A percentile compares a stretch with the other conserved stretches of the same genome.
Evolutionary conservation across 2,329 filamentous ascomycete genomes (phyloP).

Genomic region (Metarhizium robertsii): DNA sequence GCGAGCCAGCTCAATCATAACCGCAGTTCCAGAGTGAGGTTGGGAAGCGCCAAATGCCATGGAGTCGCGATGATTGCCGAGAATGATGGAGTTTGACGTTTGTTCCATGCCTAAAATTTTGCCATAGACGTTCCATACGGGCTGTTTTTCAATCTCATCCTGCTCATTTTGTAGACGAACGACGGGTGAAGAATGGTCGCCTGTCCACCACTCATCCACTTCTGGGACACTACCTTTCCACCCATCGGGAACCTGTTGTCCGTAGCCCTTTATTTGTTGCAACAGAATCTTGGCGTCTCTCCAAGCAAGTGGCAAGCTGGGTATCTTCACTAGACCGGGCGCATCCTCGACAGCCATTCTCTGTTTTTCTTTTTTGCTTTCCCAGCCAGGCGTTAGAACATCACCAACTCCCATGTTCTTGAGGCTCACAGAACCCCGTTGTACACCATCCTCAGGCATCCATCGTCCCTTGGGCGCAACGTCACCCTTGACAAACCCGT

Average conservation of each 20-base stretch:
- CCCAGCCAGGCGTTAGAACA: slow-evolving; percentile 82
- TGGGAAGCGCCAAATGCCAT: slow-evolving; percentile 85
- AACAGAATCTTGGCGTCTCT: slow-evolving; percentile 76
- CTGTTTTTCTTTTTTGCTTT: slow-evolving; percentile 56
- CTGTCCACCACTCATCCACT: slow-evolving; percentile 75
- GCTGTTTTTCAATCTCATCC: slow-evolving; percentile 71
- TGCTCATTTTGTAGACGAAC: slow-evolving; percentile 81
- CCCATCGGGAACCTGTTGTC: slow-evolving; percentile 54
- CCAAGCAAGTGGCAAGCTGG: slow-evolving; percentile 85
- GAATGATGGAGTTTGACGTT: slow-evolving; percentile 69
- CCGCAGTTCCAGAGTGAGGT: slow-evolving; percentile 78
- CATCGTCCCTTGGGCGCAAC: slow-evolving; percentile 68
- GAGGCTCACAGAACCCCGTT: slow-evolving; percentile 71
- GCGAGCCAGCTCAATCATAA: slow-evolving; percentile 81
- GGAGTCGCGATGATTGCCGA: slow-evolving; percentile 89
- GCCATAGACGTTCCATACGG: slow-evolving; percentile 88
- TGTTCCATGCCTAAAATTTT: slow-evolving; percentile 79
- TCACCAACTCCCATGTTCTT: slow-evolving; percentile 82
- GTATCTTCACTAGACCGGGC: slow-evolving; percentile 68
- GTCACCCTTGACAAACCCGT: slow-evolving; percentile 67
- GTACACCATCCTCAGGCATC: slow-evolving; percentile 74
- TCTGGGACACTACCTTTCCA: slow-evolving; percentile 75
- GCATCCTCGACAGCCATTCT: slow-evolving; percentile 63
- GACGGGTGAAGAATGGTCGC: slow-evolving; percentile 61
- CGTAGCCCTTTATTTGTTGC: slow-evolving; percentile 65